phyloP scores from a whole-genome alignment of 768 basidiomycete species.

The Obba rivulosa region DNA sequence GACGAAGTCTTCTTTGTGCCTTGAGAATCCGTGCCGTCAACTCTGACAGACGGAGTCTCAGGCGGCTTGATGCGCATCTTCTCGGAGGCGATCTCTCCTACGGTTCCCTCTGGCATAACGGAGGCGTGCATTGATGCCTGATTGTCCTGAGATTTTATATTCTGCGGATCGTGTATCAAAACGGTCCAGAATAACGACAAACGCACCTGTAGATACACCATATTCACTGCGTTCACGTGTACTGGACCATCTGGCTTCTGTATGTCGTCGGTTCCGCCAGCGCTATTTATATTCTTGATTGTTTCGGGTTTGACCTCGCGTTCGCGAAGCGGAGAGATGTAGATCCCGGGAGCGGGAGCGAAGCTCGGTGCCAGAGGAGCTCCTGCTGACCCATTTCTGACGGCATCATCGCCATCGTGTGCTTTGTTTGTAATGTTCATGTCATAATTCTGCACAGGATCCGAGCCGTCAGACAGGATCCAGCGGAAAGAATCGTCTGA shows the following conservation, averaged over 20 bases:
- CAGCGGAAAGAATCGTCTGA: background rate
- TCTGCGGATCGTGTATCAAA: too few species aligned
- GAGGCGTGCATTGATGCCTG: background rate
- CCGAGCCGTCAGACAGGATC: conserved; percentile 6
- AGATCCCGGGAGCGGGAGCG: conserved; percentile 19
- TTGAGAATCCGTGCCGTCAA: background rate
- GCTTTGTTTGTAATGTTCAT: background rate
- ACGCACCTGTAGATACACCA: too few species aligned
- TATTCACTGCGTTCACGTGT: too few species aligned
- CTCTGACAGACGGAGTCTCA: background rate
- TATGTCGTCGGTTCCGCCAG: too few species aligned
- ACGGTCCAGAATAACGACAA: too few species aligned
- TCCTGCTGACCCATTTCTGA: background rate
- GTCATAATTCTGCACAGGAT: background rate
- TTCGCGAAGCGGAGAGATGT: conserved; percentile 26
- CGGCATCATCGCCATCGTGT: background rate
- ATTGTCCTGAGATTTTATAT: too few species aligned
- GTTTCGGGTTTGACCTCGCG: background rate
- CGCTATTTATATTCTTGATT: too few species aligned
- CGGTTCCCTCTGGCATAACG: background rate
- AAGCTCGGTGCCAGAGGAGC: conserved; percentile 4
- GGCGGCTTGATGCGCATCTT: background rate
- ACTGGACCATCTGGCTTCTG: too few species aligned
- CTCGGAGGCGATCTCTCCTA: background rate
- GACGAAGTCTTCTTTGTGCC: background rate